A percentile compares a stretch with the other conserved stretches of the same genome.
These are phyloP conservation scores for Lecanicillium sp. DNA, from an alignment of 2,329 filamentous ascomycete genomes.

Conservation along the genomic window DNA sequence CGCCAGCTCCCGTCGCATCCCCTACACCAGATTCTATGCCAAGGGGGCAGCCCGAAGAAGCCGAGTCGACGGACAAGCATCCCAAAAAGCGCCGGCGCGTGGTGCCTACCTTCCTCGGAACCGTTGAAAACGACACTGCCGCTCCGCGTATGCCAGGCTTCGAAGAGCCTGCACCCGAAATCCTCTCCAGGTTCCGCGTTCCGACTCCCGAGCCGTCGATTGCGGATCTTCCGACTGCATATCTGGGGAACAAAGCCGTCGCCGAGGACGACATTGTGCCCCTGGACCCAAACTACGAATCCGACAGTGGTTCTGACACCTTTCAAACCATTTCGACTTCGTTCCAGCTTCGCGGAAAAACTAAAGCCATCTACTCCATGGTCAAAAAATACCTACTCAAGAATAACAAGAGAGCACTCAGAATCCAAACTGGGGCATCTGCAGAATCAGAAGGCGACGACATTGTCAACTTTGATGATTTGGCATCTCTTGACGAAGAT, in stretches of 20 bases:
- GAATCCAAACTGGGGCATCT: constrained; percentile 5
- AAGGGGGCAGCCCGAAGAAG: not conserved
- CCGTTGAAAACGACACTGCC: constrained; percentile 16
- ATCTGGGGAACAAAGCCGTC: constrained; percentile 31
- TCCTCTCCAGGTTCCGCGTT: not conserved
- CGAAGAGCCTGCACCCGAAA: not conserved
- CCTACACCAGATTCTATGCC: not conserved
- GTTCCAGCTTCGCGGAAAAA: constrained; percentile 35
- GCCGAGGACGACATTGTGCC: constrained; percentile 16
- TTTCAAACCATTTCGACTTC: not conserved
- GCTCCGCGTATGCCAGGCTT: constrained; percentile 8
- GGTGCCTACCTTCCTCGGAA: constrained; percentile 21
- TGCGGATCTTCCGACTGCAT: constrained; percentile 22
- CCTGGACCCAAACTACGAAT: not conserved
- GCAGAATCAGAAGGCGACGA: constrained; percentile 26
- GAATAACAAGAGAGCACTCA: constrained; percentile 20
- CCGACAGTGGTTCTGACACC: constrained; percentile 1
- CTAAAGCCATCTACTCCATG: constrained; percentile 35
- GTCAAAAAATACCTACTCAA: constrained; percentile 35
- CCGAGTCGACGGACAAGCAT: not conserved
- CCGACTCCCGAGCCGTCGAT: constrained; percentile 9
- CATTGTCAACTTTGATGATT: constrained; percentile 37
- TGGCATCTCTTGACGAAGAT: constrained; percentile 41
- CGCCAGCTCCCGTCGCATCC: not conserved
- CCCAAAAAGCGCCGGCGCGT: constrained; percentile 24